Evolutionary conservation across 2,329 filamentous ascomycete genomes (phyloP).

Genomic region (Penicillium sumatraense): DNA sequence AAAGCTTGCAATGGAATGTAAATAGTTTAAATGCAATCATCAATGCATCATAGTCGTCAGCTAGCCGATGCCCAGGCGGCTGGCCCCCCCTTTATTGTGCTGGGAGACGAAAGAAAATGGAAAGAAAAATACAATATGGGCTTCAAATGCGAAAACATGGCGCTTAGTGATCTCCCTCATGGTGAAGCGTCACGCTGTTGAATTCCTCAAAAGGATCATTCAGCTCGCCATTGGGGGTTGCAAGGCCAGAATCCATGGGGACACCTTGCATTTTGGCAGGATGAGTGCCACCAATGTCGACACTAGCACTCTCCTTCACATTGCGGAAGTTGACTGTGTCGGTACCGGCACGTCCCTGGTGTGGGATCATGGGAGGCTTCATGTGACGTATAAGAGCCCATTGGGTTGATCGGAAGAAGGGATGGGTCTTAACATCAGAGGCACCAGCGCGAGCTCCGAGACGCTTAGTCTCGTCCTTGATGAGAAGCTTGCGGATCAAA

Average conservation of each 20-base stretch:
- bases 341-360: constrained; percentile 78
- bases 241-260: constrained; percentile 80
- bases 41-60: constrained; percentile 41
- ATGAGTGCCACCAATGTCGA: constrained; percentile 64
- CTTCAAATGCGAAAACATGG: constrained; percentile 5
- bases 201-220: constrained; percentile 97
- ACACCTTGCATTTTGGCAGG: constrained; percentile 69
- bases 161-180: constrained; percentile 73
- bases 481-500: constrained; percentile 91
- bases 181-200: constrained; percentile 95
- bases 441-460: constrained; percentile 92
- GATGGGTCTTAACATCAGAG: constrained; percentile 93
- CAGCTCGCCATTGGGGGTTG: constrained; percentile 80
- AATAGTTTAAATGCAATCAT: constrained; percentile 34
- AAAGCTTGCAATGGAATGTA: constrained; percentile 24
- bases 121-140: constrained; percentile 14
- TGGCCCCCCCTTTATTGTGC: constrained; percentile 14
- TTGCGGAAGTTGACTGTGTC: constrained; percentile 98
- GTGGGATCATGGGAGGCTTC: constrained; percentile 96
- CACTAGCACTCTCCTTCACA: constrained; percentile 94
- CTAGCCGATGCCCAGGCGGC: constrained; percentile 29
- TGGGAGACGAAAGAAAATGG: constrained; percentile 16
- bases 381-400: constrained; percentile 97
- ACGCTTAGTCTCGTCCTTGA: constrained; percentile 95
- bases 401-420: constrained; percentile 94